Conservation (phyloP, 305 asterid species). For the Fraxinus greggii region DNA sequence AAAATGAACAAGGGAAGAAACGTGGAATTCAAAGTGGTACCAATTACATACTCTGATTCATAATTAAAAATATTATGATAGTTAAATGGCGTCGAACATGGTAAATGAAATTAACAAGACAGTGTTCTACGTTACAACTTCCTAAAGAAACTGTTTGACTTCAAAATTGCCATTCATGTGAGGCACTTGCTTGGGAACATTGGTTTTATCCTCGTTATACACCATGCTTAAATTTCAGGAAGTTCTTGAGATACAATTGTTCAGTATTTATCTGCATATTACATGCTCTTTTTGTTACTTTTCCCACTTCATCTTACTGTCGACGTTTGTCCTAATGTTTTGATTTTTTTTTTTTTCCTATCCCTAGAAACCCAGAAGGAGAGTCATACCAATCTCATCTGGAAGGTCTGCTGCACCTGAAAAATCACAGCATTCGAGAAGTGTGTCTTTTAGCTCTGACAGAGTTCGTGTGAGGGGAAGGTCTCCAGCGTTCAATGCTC, state of each 20-base stretch:
- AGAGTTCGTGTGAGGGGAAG: slow-evolving; percentile 91
- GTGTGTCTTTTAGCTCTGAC: slow-evolving; percentile 79
- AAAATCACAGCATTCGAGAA: slow-evolving; percentile 88
- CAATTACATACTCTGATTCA: not conserved
- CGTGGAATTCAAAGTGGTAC: not conserved
- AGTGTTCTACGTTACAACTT: not conserved
- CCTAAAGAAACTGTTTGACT: not conserved
- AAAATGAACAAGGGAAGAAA: not conserved
- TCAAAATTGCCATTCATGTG: not conserved
- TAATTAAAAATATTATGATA: not conserved
- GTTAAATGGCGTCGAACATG: not conserved
- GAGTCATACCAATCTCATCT: slow-evolving; percentile 51
- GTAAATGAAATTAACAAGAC: not conserved
- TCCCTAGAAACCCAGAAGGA: slow-evolving; percentile 80
- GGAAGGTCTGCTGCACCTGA: slow-evolving; percentile 79
- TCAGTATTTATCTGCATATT: not conserved
- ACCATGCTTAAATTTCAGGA: not conserved
- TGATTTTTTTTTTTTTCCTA: not conserved
- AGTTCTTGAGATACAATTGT: not conserved
- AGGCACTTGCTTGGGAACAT: not conserved
- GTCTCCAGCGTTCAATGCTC: slow-evolving; percentile 95
- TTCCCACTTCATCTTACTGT: not conserved
- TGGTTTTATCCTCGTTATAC: not conserved
- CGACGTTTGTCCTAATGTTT: slow-evolving; percentile 3
- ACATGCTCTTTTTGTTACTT: not conserved